phyloP scores from a whole-genome alignment of 2,329 filamentous ascomycete genomes.

The Malbranchea cinnamomea region DNA sequence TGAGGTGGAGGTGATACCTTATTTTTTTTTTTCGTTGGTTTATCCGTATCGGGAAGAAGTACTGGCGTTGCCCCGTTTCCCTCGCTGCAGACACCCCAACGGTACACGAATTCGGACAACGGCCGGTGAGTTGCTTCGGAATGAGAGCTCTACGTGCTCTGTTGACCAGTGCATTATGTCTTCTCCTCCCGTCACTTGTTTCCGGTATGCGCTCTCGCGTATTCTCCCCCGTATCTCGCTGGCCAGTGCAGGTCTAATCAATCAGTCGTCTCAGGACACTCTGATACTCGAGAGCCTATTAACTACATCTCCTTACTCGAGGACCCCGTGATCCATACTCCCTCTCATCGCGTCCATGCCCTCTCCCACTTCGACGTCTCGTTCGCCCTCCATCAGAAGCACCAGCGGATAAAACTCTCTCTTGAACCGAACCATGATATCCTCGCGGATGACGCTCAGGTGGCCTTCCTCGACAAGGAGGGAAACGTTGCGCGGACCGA shows the following conservation, averaged over 20 bases:
- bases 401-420: conserved; percentile 58
- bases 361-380: conserved; percentile 71
- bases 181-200: too few species aligned
- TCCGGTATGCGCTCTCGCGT: too few species aligned
- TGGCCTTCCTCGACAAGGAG: conserved; percentile 58
- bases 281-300: conserved; percentile 60
- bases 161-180: conserved; percentile 14
- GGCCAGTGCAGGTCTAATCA: conserved; percentile 2
- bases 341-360: conserved; percentile 63
- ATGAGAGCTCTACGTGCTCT: too few species aligned
- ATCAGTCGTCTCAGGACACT: conserved; percentile 41
- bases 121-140: too few species aligned
- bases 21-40: too few species aligned
- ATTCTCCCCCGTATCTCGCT: neutral
- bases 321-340: conserved; percentile 61
- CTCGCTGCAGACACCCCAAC: too few species aligned
- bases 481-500: conserved; percentile 55
- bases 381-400: conserved; percentile 55
- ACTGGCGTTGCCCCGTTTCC: too few species aligned
- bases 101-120: too few species aligned
- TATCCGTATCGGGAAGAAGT: too few species aligned
- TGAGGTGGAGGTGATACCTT: too few species aligned
- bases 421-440: conserved; percentile 89
- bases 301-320: conserved; percentile 58
- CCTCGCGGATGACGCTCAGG: conserved; percentile 56